Evolutionary conservation across 768 basidiomycete genomes (phyloP), one percentile per base, ranked within the genome.

Genomic region (Hericium rajendrae): DNA sequence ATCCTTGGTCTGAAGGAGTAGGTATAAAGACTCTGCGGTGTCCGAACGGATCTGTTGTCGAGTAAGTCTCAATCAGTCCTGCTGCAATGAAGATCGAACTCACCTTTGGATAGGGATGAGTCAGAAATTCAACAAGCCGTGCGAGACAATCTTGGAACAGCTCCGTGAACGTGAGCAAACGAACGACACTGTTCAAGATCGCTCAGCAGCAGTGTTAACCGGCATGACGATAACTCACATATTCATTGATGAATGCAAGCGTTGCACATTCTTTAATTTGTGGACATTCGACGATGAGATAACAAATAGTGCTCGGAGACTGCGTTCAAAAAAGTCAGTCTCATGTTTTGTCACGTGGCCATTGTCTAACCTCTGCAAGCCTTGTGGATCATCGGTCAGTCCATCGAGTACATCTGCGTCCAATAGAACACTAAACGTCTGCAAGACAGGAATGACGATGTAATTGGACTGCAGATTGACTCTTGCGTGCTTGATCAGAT

Each of bases 1-100:
- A 61, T 90, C 89, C 49, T 76, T 76, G 62, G 81, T 81, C 67
- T 92, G 88, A 38, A 94, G 69, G 15, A 82, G 76, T 26, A 91
- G 73, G 66, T 93, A 97, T 8, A 97, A 69, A 60, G 86, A 81
- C 68, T 95, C 94, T 2, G 91, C 89, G 1, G 89, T 84, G 58
- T 85, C 82, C 10, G 84, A 77, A 56, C 94, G 84, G 56, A 94
- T 76, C 92, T 95, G n/a, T 24, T 57, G 54, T 38, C 38, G 38
- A 39, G 56, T 41, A 64, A 54, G 60, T 43, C 48, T 46, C 59
- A 32, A 28, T 50, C 37, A 50, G 48, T 55, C 52, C 53, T 54
- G 57, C 51, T 56, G 60, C 61, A 56, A 51, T 58, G 28, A 40
- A 55, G 60, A 48, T 49, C 62, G n/a, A 41, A 38, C 76, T 66